Evolutionary conservation across 495 filamentous ascomycete species (phyloP).

Genomic region (Penicillium psychrofluorescens): DNA sequence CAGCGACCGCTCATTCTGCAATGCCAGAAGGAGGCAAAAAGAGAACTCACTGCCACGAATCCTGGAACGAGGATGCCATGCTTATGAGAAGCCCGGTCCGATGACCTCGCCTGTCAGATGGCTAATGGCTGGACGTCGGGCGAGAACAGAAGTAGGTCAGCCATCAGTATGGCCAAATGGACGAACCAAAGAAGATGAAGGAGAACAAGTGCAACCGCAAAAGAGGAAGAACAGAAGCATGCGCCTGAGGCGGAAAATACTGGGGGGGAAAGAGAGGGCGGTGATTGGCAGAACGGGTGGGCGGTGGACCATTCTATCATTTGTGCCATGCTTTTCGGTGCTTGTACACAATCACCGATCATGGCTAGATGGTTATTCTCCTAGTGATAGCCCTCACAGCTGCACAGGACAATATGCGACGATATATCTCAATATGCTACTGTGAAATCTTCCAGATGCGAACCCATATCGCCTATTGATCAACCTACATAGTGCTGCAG

Average conservation of each 20-base stretch:
- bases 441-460: too few species aligned
- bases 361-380: too few species aligned
- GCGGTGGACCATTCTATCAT: neutral
- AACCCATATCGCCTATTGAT: neutral
- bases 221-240: neutral
- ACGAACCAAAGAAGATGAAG: neutral
- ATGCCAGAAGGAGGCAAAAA: conserved; percentile 1
- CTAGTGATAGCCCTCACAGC: too few species aligned
- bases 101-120: conserved; percentile 50
- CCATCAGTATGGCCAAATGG: conserved; percentile 28
- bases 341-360: too few species aligned
- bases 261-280: conserved; percentile 4
- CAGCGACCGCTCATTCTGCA: conserved; percentile 10
- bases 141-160: conserved; percentile 29
- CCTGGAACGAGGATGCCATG: conserved; percentile 44
- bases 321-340: too few species aligned
- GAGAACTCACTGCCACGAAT: conserved; percentile 45
- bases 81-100: conserved; percentile 27
- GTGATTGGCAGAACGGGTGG: neutral
- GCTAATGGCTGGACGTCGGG: conserved; percentile 37
- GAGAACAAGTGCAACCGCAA: conserved; percentile 1
- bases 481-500: neutral
- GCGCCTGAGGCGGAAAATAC: conserved; percentile 12
- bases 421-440: too few species aligned
- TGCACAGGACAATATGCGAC: too few species aligned